Base-by-base conservation (phyloP, 2,329 filamentous ascomycete species). In the Phyllosticta capitalensis region DNA sequence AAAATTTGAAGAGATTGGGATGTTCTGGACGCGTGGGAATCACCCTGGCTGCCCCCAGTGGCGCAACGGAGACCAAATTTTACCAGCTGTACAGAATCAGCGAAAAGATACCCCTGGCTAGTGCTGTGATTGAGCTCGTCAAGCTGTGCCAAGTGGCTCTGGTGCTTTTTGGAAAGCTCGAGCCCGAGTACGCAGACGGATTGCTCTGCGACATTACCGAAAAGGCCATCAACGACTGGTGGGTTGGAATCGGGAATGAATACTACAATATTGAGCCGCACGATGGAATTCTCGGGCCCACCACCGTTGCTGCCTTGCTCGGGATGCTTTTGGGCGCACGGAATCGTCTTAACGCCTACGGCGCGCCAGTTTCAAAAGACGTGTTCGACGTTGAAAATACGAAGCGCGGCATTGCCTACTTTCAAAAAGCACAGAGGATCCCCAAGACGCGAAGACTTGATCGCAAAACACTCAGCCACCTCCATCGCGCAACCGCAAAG, bases 121-220 rank as follows among this genome's bases (percentile, higher is more conserved):
- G 84, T 62, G 86, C 91, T 0, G 92, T 96, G 19, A 80, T 91
- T 59, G 92, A 97, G 72, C 79, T 97, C 19, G 87, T 97, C 60
- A 95, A 92, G 71, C 79, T 96, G 30, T 97, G 92, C 66, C 94
- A 99, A 72, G 84, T 90, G 33, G 91, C 94, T 0, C 76, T 99
- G 61, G 87, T 89, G 68, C 78, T 96, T 62, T 99, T 96, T 72
- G 89, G 87, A 58, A 90, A 92, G 70, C 78, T 97, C 5, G 86
- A 89, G n/a, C 82, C 87, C 28, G 89, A 92, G 64, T 97, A 95
- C 70, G 89, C 90, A 7, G 94, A 99, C 68, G 94, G 94, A 0
- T 76, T 96, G 22, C 81, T 99, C 2, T 99, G 94, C 71, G 94
- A 99, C 74, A 80, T 94, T 51, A 97, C 94, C 0, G 94, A 99